Evolutionary conservation across 1,284 basidiomycete species (phyloP).

Genomic region (Pseudozyma pruni): DNA sequence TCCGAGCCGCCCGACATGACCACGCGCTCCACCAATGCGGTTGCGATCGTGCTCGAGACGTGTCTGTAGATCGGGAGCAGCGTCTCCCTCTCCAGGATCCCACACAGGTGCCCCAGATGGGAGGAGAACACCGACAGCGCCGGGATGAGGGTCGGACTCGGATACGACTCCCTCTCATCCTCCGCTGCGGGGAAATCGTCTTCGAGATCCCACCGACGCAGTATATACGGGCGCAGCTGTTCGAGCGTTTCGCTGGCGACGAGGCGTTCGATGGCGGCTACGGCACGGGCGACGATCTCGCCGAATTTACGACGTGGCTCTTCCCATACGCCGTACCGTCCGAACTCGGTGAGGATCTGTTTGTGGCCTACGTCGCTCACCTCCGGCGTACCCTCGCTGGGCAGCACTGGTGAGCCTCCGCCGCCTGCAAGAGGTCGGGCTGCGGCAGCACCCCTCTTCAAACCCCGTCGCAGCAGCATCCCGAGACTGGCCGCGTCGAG

Average conservation of each 20-base stretch:
- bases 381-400: conserved; percentile 14
- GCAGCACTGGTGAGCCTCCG: conserved; percentile 3
- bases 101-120: conserved; percentile 52
- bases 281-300: conserved; percentile 41
- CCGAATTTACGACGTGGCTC: conserved; percentile 43
- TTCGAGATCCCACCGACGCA: conserved; percentile 47
- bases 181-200: conserved; percentile 5
- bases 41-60: conserved; percentile 28
- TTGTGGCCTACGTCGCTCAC: conserved; percentile 16
- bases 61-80: conserved; percentile 54
- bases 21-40: conserved; percentile 55
- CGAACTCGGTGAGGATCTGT: conserved; percentile 27
- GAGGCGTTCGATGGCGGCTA: conserved; percentile 45
- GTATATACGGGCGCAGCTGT: conserved; percentile 38
- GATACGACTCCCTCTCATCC: conserved; percentile 27
- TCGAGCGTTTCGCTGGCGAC: conserved; percentile 57
- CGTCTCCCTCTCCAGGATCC: conserved; percentile 42
- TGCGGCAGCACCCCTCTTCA: conserved; percentile 50
- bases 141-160: conserved; percentile 55
- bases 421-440: conserved; percentile 21
- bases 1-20: conserved; percentile 51
- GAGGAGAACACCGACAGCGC: conserved; percentile 53
- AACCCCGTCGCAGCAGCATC: conserved; percentile 44
- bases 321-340: conserved; percentile 56
- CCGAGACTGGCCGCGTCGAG: conserved; percentile 60